These are phyloP conservation scores for Tulasnella sp. DNA, from an alignment of 768 basidiomycete genomes.

Conservation along the genomic window DNA sequence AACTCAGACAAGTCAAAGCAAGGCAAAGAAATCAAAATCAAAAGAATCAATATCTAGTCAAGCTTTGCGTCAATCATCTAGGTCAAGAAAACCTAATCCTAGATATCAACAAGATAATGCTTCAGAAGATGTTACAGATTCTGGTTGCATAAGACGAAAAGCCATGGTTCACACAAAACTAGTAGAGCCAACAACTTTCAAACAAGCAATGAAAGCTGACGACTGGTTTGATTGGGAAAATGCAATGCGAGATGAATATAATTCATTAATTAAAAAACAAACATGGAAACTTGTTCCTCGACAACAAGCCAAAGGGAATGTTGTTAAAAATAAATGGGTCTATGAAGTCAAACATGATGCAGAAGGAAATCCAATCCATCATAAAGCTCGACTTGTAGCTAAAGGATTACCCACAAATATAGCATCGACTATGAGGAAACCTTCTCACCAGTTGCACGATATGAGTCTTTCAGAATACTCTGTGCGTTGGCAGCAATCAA, in stretches of 20 bases:
- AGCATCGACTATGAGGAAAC: slow-evolving; percentile 28
- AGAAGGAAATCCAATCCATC: slow-evolving; percentile 26
- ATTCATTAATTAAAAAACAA: background rate
- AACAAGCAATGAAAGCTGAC: slow-evolving; percentile 18
- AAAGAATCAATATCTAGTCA: too few species aligned
- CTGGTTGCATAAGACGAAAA: background rate
- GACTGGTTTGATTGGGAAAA: slow-evolving; percentile 15
- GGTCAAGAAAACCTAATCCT: too few species aligned
- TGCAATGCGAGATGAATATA: background rate
- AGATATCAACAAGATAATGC: background rate
- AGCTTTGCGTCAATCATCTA: too few species aligned
- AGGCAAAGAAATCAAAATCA: background rate
- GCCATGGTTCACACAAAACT: background rate
- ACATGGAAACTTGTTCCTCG: slow-evolving; percentile 18
- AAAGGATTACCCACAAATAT: slow-evolving; percentile 32
- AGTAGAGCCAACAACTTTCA: slow-evolving; percentile 13
- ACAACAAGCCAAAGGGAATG: slow-evolving; percentile 18
- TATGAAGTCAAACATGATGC: slow-evolving; percentile 31
- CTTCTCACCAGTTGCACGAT: slow-evolving; percentile 8
- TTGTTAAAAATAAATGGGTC: slow-evolving; percentile 29
- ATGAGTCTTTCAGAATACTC: background rate
- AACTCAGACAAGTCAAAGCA: background rate
- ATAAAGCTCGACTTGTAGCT: slow-evolving; percentile 34
- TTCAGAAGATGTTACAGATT: background rate
- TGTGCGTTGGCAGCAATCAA: slow-evolving; percentile 9